A percentile compares a stretch with the other conserved stretches of the same genome.
These are phyloP conservation scores for Macrocybe gigantea DNA, from an alignment of 768 basidiomycete genomes.

Conservation along the genomic window DNA sequence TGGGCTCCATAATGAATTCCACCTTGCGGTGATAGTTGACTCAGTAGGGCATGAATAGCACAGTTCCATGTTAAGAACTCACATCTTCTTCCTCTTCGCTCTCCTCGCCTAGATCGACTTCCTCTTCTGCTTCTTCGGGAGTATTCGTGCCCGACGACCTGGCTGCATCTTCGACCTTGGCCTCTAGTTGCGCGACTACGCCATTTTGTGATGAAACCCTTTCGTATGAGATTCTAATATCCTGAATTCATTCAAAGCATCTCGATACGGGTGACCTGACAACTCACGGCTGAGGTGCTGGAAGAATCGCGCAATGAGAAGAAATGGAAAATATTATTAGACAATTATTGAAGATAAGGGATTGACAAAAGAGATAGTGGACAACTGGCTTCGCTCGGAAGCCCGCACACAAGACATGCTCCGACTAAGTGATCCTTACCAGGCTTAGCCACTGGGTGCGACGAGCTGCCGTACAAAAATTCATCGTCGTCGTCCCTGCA, in stretches of 20 bases:
- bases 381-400: too few relatives aligned
- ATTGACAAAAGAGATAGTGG: too few relatives aligned
- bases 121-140: constrained; percentile 21
- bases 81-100: constrained; percentile 45
- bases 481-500: constrained; percentile 76
- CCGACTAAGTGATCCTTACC: constrained; percentile 34
- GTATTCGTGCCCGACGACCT: constrained; percentile 1
- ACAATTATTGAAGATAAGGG: constrained; percentile 21
- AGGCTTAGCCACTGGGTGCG: constrained; percentile 29
- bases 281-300: constrained; percentile 65
- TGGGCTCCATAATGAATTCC: constrained; percentile 87
- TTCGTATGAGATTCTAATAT: constrained; percentile 32
- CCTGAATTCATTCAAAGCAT: constrained; percentile 10
- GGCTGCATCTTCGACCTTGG: constrained; percentile 29
- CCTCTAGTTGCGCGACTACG: constrained; percentile 43
- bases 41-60: not conserved
- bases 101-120: constrained; percentile 30
- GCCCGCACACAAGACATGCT: constrained; percentile 7
- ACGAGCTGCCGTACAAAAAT: constrained; percentile 64
- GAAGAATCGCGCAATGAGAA: constrained; percentile 31
- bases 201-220: constrained; percentile 39
- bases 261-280: constrained; percentile 10
- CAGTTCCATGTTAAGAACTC: constrained; percentile 4
- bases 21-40: constrained; percentile 50
- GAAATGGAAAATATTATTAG: constrained; percentile 34